Base-by-base conservation (phyloP, 305 asterid genomes). In the Fraxinus paxiana region DNA sequence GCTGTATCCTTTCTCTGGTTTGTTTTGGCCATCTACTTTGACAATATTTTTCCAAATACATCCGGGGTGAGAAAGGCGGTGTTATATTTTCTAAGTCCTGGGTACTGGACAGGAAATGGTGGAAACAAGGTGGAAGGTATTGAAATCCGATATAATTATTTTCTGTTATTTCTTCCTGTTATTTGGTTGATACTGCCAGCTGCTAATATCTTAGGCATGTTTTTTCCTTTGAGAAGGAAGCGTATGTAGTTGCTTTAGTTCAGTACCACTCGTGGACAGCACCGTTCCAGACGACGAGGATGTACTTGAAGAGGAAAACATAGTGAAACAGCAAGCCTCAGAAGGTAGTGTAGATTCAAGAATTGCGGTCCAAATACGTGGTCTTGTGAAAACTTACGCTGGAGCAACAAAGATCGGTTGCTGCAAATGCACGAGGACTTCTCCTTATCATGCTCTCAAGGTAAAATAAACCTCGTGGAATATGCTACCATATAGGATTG, bases 21-120 rank as follows among this genome's bases (percentile, higher is more conserved):
- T 84, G 31, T 91, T 86, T 79, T 92, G 85, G 98, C 97, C 63
- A 88, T 96, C 86, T 96, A 96, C 91, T 90, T 94, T 13, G 99
- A 96, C 88, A 96, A 96, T 79, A 86, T 89, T 85, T 26, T 96
- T 75, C 97, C 97, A 37, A 91, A 94, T 82, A 38, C 91, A 73
- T 89, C 94, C 81, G 97, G 98, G 77, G 92, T 92, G 85, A 92
- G 98, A 83, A 96, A 96, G 79, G 81, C 97, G 20, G 15, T 85
- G 73, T 71, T 90, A 63, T 94, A 94, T 86, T 94, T 94, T 82
- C 79, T 94, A 87, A 83, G 59, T 87, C 98, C 97, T 88, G 87
- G 97, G 78, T 96, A 92, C 88, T 96, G 98, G 98, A 87, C 92
- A 35, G 98, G 97, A 71, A 91, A 88, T 88, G 97, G 97, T 79